Evolutionary conservation across 352 stramenopile genomes (phyloP), one percentile per base, ranked within the genome.

Genomic region (Pythium sukuiense): DNA sequence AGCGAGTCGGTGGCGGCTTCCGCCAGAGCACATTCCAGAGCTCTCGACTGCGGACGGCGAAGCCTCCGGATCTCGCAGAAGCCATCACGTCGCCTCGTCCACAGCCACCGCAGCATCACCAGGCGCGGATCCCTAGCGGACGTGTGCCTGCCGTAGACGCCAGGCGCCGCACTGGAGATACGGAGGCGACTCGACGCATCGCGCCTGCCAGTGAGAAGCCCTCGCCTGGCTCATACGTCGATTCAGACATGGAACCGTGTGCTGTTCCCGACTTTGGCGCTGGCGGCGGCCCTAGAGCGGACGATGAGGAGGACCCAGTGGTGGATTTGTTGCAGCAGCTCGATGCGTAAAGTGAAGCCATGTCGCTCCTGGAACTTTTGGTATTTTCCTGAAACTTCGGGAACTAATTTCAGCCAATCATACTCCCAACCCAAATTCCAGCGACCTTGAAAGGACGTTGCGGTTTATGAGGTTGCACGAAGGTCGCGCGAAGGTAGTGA

Each of bases 1-100:
- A 72, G 32, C 65, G 65, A 27, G 83, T 89, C 1, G 83, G 83
- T 5, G 83, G 83, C 35, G 83, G 83, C 8, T 91, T 88, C 49
- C 77, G 78, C 35, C 61, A 74, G 3, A 79, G 70, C 12, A 55
- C 70, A 11, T 63, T 76, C 24, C 59, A 48, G 27, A 65, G 56
- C 26, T 49, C 55, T 14, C 55, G 63, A 2, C 30, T 55, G 20
- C 55, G 58, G 2, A 49, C 53, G n/a, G 48, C 26, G 16, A 30
- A 33, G 1, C 29, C 64, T 29, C 57, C 62, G 13, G 39, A 41
- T 4, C 39, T 58, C 12, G 30, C 37, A 9, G 30, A 32, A 32
- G 46, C 55, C 16, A 56, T 61, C 30, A 57, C 52, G 27, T 62
- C 37, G 27, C 59, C 57, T 18, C 67, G 55, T 11, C 59, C 12